phyloP scores from a whole-genome alignment of 1,284 basidiomycete genomes.

The Marasmius fiardii region DNA sequence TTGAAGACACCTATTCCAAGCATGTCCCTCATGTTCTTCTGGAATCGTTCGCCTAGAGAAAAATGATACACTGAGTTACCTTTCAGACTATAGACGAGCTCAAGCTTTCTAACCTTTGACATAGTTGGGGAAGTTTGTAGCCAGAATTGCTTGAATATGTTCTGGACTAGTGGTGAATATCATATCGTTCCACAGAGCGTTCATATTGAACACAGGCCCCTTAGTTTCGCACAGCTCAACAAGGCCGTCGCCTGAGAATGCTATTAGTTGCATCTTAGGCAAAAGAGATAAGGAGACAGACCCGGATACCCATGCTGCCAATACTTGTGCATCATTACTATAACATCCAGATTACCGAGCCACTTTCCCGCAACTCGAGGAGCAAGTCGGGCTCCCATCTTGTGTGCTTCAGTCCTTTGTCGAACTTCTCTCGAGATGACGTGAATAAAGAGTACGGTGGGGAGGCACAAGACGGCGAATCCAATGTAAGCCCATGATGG shows the following conservation, averaged over 20 bases:
- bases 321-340: neutral
- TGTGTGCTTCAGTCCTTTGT: neutral
- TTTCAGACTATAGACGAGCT: neutral
- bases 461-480: neutral
- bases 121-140: slow-evolving; percentile 45
- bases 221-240: slow-evolving; percentile 9
- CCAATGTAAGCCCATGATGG: neutral
- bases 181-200: slow-evolving; percentile 19
- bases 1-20: slow-evolving; percentile 61
- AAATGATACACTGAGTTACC: neutral
- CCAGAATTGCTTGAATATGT: slow-evolving; percentile 39
- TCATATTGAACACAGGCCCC: slow-evolving; percentile 22
- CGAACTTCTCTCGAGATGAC: neutral
- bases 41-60: slow-evolving; percentile 32
- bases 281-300: neutral
- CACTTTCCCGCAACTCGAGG: neutral
- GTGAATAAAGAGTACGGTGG: neutral
- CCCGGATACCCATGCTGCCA: neutral
- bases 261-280: too few relatives aligned
- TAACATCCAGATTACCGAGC: neutral
- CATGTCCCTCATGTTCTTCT: slow-evolving; percentile 34
- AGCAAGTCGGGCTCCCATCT: neutral
- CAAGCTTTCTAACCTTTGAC: slow-evolving; percentile 32
- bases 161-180: slow-evolving; percentile 37
- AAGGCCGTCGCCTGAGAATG: slow-evolving; percentile 14